Evolutionary conservation across 805 yeast genomes (phyloP), one percentile per base, ranked within the genome.

Genomic region (Saccharomycopsis schoenii): DNA sequence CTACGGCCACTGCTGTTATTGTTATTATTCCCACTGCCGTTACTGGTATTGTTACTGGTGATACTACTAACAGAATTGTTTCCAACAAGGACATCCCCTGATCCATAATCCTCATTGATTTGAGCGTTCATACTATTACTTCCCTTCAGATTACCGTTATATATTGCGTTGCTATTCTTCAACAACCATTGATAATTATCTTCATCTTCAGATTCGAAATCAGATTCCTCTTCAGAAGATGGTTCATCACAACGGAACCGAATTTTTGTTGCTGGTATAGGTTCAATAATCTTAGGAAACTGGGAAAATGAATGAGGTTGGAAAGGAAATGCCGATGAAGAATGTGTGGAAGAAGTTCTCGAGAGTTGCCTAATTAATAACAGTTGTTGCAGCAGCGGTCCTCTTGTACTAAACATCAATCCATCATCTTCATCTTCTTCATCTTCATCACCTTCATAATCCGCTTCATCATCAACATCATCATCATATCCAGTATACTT

Each of bases 201-300:
- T 36, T 63, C 65, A 54, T 57, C 60, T 55, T 62, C 65, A 14
- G 60, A 54, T 19, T 61, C 64, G 41, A 66, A 63, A n/a, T 67
- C 67, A 41, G 58, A 68, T 65, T 67, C 67, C 43, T 68, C 74
- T 47, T 71, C 75, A 10, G 74, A 75, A 36, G 74, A 75, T 34
- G 66, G 76, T 61, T 82, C 85, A 56, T 81, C 86, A 61, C 83
- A 86, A 64, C 84, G 83, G 60, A 88, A 82, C 8, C 89, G 91
- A 60, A 93, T 79, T 0, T 89, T 84, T 0, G 98, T 91, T 1
- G 97, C 85, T 1, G 98, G 97, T 58, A 93, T 74, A 54, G 83
- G 76, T 42, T 89, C 90, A 65, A 92, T 91, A 11, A 89, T 87
- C 54, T 81, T 56, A 4, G 62, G 64, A 15, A 80, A 64, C 70